Percentiles rank a stretch among this genome's conserved stretches.
phyloP scores from a whole-genome alignment of 805 yeast species.

The Saccharomycopsis olivae region DNA sequence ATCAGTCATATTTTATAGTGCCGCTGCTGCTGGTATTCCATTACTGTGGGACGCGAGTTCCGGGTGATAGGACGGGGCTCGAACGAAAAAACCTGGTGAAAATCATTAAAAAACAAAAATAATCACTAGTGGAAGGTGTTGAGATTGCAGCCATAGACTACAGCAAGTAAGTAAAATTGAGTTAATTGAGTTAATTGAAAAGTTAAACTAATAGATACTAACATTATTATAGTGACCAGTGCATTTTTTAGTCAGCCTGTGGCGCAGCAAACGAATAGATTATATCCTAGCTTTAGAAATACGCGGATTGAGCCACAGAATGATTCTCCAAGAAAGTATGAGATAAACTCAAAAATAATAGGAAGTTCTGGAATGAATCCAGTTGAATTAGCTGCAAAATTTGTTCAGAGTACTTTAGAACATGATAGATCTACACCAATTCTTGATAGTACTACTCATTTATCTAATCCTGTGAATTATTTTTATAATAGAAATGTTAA shows the following conservation, averaged over 20 bases:
- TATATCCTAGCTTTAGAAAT: conserved; percentile 10
- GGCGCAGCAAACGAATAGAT: background rate
- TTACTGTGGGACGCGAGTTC: no score
- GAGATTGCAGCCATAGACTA: background rate
- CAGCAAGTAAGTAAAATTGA: background rate
- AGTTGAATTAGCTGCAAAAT: conserved; percentile 50
- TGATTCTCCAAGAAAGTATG: conserved; percentile 15
- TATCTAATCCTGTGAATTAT: conserved; percentile 54
- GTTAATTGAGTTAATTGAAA: background rate
- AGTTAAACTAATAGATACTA: no score
- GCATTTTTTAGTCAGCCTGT: background rate
- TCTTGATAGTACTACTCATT: conserved; percentile 36
- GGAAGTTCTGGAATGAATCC: conserved; percentile 43
- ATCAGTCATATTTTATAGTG: no score
- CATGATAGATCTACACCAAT: conserved; percentile 49
- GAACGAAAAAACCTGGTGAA: background rate
- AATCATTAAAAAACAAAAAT: background rate
- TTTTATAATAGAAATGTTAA: conserved; percentile 45
- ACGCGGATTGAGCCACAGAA: conserved; percentile 9
- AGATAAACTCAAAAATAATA: conserved; percentile 30
- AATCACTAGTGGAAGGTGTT: no score
- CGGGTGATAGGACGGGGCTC: no score
- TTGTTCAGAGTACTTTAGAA: conserved; percentile 45
- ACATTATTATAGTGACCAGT: conserved; percentile 6
- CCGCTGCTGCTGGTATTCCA: no score